Conservation (phyloP, 768 basidiomycete genomes). For the Imleria badia region DNA sequence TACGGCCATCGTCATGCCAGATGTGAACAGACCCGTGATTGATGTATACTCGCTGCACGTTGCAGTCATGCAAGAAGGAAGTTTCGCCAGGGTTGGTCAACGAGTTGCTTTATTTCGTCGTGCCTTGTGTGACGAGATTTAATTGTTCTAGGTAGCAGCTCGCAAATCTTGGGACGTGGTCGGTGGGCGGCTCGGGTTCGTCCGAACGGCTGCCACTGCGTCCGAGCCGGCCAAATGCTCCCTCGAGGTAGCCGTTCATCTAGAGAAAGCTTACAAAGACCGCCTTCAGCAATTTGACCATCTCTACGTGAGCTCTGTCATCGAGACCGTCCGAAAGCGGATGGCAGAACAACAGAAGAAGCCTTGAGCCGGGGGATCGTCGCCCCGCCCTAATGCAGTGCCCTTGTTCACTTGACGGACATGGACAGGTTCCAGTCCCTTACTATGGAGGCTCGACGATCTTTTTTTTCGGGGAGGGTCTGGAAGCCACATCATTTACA, state of each 20-base stretch:
- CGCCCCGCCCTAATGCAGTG: background rate
- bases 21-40: constrained; percentile 23
- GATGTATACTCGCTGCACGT: constrained; percentile 32
- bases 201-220: constrained; percentile 21
- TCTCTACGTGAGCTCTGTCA: constrained; percentile 32
- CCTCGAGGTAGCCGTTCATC: constrained; percentile 24
- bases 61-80: constrained; percentile 35
- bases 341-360: constrained; percentile 33
- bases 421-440: constrained; percentile 3
- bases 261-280: constrained; percentile 29
- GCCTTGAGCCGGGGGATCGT: constrained; percentile 17
- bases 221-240: constrained; percentile 25
- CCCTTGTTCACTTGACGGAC: constrained; percentile 4
- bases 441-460: constrained; percentile 17
- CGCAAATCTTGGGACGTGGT: constrained; percentile 30
- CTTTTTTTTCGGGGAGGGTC: constrained; percentile 2
- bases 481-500: constrained; percentile 5
- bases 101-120: background rate
- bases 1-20: constrained; percentile 31
- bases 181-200: constrained; percentile 27
- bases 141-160: constrained; percentile 18
- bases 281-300: constrained; percentile 34
- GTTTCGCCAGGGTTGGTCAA: constrained; percentile 25
- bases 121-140: background rate
- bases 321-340: constrained; percentile 33